Evolutionary conservation across 1,139 yeast genomes (phyloP).

Genomic region (Blastobotrys serpentis): DNA sequence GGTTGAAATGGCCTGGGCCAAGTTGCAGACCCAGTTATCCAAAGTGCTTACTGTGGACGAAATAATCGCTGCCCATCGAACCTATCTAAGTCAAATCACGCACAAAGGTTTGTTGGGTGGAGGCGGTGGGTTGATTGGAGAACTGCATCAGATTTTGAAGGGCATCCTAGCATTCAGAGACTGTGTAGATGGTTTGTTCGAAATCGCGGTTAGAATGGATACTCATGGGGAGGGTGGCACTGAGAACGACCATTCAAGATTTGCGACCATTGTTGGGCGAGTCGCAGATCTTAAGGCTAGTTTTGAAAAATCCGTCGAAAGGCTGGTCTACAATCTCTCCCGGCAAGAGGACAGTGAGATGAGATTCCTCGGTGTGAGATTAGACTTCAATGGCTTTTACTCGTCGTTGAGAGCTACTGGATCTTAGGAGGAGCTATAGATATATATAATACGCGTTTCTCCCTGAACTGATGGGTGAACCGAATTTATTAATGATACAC

Average conservation of each 20-base stretch:
- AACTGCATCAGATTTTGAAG: conserved; percentile 40
- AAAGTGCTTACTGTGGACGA: conserved; percentile 39
- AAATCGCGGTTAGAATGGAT: conserved; percentile 21
- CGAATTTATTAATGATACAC: too few relatives aligned
- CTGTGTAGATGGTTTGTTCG: conserved; percentile 30
- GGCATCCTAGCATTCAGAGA: conserved; percentile 31
- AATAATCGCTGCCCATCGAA: conserved; percentile 37
- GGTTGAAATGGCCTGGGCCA: conserved; percentile 42
- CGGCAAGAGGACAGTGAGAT: conserved; percentile 38
- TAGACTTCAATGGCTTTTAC: conserved; percentile 41
- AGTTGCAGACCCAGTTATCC: conserved; percentile 33
- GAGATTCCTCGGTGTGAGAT: conserved; percentile 40
- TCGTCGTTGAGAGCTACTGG: too few relatives aligned
- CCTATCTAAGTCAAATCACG: conserved; percentile 37
- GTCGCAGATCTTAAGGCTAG: conserved; percentile 22
- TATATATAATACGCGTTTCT: too few relatives aligned
- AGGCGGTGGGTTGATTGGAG: conserved; percentile 33
- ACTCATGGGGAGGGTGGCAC: conserved; percentile 2
- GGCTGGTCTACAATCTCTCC: conserved; percentile 33
- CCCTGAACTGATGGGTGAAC: too few relatives aligned
- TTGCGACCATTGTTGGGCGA: conserved; percentile 15
- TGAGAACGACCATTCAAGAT: conserved; percentile 12
- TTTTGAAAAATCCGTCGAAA: conserved; percentile 29
- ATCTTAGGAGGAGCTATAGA: too few relatives aligned
- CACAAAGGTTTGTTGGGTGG: conserved; percentile 42